Evolutionary conservation across 1,139 yeast species (phyloP).

Genomic region (Casaregolazyma lundiana): DNA sequence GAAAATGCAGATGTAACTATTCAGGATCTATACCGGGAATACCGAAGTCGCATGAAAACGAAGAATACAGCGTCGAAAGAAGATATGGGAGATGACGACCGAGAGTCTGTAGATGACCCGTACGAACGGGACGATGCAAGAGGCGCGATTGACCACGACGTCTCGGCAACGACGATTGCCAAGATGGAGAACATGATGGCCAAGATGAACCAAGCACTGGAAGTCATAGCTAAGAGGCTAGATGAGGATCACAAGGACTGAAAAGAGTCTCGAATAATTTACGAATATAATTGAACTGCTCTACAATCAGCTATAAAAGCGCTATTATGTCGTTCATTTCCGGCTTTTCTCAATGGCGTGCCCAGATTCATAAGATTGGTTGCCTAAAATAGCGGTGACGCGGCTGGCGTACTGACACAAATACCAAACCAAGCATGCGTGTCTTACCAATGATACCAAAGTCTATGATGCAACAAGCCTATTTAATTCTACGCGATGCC

Average conservation of each 20-base stretch:
- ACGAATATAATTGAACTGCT: neutral
- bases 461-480: too few species aligned
- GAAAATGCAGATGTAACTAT: conserved; percentile 13
- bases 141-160: neutral
- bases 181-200: conserved; percentile 7
- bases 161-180: neutral
- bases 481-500: too few species aligned
- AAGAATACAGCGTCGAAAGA: neutral
- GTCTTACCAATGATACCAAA: too few species aligned
- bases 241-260: conserved; percentile 1
- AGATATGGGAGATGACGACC: neutral
- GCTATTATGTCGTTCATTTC: too few species aligned
- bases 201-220: conserved; percentile 3
- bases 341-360: too few species aligned
- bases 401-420: too few species aligned
- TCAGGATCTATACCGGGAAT: conserved; percentile 8
- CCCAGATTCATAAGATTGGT: too few species aligned
- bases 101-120: conserved; percentile 1
- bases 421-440: too few species aligned
- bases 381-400: too few species aligned
- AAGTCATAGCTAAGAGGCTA: neutral
- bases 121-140: neutral
- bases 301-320: too few species aligned
- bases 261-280: neutral
- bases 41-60: neutral